Evolutionary conservation across 257 asterid genomes (phyloP).

Genomic region (Ocimum tenuiflorum): DNA sequence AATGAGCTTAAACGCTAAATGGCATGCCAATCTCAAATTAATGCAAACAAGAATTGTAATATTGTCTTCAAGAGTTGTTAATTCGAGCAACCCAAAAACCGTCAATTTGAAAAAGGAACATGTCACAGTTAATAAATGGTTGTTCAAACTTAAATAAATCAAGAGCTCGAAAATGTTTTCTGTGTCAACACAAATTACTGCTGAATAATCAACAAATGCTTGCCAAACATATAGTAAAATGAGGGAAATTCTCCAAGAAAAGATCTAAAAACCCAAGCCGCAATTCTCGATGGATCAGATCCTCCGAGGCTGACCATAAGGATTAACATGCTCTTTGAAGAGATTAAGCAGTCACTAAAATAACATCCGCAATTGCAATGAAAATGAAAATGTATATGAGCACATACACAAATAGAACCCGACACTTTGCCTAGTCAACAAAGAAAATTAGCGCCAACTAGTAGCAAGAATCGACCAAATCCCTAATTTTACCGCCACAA

Average conservation of each 20-base stretch:
- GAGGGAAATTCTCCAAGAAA: neutral
- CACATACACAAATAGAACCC: conserved; percentile 8
- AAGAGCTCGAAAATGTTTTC: neutral
- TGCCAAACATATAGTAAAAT: neutral
- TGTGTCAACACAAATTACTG: neutral
- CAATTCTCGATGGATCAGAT: conserved; percentile 5
- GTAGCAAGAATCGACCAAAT: conserved; percentile 19
- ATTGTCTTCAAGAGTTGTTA: too few relatives aligned
- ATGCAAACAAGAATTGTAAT: too few relatives aligned
- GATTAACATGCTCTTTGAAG: neutral
- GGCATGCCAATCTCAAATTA: neutral
- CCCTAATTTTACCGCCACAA: neutral
- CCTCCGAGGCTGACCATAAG: neutral
- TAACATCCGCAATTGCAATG: neutral
- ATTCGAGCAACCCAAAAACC: neutral
- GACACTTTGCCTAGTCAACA: neutral
- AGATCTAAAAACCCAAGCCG: neutral
- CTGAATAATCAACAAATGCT: neutral
- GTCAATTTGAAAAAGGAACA: too few relatives aligned
- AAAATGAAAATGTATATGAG: neutral
- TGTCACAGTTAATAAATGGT: neutral
- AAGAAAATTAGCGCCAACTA: conserved; percentile 19
- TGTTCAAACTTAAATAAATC: neutral
- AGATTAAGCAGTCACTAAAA: neutral
- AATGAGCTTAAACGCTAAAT: conserved; percentile 13